Base-by-base conservation (phyloP, 202 grass and related monocot species). In the Schoenoplectus triqueter region DNA sequence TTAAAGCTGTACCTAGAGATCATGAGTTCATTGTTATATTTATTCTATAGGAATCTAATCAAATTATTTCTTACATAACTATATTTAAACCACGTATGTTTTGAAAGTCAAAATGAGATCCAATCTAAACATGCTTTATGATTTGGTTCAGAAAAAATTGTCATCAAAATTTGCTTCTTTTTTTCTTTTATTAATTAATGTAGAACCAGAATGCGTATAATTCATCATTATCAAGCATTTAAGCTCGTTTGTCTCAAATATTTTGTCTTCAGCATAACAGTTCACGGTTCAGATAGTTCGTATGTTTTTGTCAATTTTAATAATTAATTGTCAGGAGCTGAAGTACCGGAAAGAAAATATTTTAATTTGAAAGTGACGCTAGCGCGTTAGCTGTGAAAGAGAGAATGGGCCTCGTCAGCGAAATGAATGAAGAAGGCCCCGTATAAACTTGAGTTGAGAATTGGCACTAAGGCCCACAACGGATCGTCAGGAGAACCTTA, bases 221-320 rank as follows among this genome's bases (percentile, higher is more conserved):
- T 68, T 68, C 65, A 68, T 68, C 9, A 68, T 68, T 68, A 44
- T 69, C 11, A 69, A 42, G 66, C n/a, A 42, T 69, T 45, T 44
- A 11, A 69, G 40, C 40, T 69, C 40, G 4, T 44, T 64, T 69
- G 66, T 69, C 14, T 45, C 3, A 3, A 15, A 44, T 6, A n/a
- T 46, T 45, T 69, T 45, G 66, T 69, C 40, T 15, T n/a, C 40
- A 15, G 45, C 45, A 45, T n/a, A 69, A 69, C 13, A 68, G 22
- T 44, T 41, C 66, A 15, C n/a, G 4, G 1, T 18, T 10, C 8
- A 40, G 21, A 20, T 66, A 40, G 11, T 8, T 66, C 10, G 21
- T 65, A 10, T 1, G 31, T 31, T 31, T 31, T 31, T 31, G 31
- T 31, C 31, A 31, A 31, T 31, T 31, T 31, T 31, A 31, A 31